phyloP scores from a whole-genome alignment of 2,329 filamentous ascomycete species.

The Colletotrichum sp. region DNA sequence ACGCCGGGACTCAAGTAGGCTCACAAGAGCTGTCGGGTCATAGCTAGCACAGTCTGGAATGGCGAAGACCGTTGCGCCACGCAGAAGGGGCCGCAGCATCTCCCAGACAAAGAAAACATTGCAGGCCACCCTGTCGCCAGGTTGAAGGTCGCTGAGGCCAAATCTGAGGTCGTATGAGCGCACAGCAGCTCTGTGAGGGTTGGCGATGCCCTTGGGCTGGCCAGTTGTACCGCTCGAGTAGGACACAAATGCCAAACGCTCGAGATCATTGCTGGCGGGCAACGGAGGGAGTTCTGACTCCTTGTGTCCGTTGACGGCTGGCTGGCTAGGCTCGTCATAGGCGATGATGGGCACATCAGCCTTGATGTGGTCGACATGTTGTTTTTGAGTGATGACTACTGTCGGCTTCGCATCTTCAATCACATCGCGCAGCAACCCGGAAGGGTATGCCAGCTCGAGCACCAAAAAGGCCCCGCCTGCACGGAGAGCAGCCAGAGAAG shows the following conservation, averaged over 20 bases:
- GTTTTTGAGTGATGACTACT: conserved; percentile 72
- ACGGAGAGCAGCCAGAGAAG: conserved; percentile 77
- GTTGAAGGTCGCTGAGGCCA: conserved; percentile 68
- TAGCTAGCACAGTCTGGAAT: conserved; percentile 81
- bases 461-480: conserved; percentile 83
- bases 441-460: conserved; percentile 79
- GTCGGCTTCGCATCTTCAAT: conserved; percentile 76
- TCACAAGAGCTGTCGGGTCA: conserved; percentile 76
- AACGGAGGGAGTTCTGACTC: conserved; percentile 44
- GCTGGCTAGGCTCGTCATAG: conserved; percentile 56
- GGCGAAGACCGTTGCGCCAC: conserved; percentile 77
- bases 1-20: conserved; percentile 67
- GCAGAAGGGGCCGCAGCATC: conserved; percentile 76
- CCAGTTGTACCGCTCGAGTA: conserved; percentile 82
- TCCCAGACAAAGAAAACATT: conserved; percentile 92
- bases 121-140: conserved; percentile 81
- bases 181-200: conserved; percentile 76
- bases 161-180: conserved; percentile 78
- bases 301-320: conserved; percentile 13
- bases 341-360: conserved; percentile 67
- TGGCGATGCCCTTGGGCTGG: conserved; percentile 82
- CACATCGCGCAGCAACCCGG: conserved; percentile 75
- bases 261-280: conserved; percentile 71
- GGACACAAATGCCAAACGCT: conserved; percentile 79
- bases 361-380: conserved; percentile 70